Percentiles rank a stretch among this genome's conserved stretches.
These are phyloP conservation scores for Tulasnella sp. DNA, from an alignment of 768 basidiomycete genomes.

Conservation along the genomic window DNA sequence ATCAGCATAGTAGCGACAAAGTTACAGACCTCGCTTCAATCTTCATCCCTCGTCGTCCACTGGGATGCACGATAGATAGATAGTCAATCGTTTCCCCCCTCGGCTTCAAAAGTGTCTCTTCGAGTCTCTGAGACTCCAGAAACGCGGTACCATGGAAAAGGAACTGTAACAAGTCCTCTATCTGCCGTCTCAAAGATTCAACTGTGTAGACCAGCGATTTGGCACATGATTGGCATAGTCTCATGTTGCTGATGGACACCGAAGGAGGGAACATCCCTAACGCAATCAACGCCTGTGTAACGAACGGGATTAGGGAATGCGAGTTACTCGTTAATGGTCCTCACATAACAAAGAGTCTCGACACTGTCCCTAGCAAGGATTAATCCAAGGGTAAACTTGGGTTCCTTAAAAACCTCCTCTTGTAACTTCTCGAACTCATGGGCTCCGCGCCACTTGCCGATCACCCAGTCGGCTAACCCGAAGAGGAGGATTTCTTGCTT, in stretches of 20 bases:
- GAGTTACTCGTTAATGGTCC: background rate
- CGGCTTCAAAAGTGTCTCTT: background rate
- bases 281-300: conserved; percentile 5
- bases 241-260: conserved; percentile 5
- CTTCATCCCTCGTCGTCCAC: conserved; percentile 42
- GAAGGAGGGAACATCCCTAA: conserved; percentile 5
- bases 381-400: background rate
- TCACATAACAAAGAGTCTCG: background rate
- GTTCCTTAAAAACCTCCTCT: background rate
- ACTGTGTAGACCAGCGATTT: conserved; percentile 2
- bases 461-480: conserved; percentile 74
- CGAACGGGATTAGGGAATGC: too few relatives aligned
- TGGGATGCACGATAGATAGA: background rate
- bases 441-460: conserved; percentile 61
- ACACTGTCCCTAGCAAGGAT: conserved; percentile 7
- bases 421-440: conserved; percentile 12
- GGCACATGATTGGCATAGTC: conserved; percentile 9
- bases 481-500: conserved; percentile 53
- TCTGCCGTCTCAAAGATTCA: background rate
- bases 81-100: background rate
- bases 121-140: background rate
- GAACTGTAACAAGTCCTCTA: background rate
- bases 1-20: too few relatives aligned
- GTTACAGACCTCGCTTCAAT: conserved; percentile 35
- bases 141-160: conserved; percentile 5